Percentiles rank a stretch among this genome's conserved stretches.
Conservation (phyloP, 768 basidiomycete genomes). For the Gelatoporia subvermispora region DNA sequence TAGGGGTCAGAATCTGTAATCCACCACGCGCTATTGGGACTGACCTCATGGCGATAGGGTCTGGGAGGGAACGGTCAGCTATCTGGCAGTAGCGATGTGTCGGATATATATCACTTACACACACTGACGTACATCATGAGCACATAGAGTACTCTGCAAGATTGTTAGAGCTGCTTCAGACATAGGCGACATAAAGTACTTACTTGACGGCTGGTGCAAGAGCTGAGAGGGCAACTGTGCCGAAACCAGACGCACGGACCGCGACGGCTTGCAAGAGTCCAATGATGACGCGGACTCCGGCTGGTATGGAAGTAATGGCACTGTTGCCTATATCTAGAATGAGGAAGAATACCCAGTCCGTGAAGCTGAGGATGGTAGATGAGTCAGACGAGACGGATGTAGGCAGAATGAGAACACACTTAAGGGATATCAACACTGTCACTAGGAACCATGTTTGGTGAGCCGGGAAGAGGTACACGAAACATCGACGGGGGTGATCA, state of each 20-base stretch:
- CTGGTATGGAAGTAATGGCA: conserved; percentile 60
- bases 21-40: conserved; percentile 1
- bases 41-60: conserved; percentile 79
- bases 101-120: conserved; percentile 43
- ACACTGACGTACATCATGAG: conserved; percentile 93
- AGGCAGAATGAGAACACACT: conserved; percentile 41
- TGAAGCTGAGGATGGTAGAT: conserved; percentile 38
- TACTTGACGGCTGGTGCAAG: conserved; percentile 89
- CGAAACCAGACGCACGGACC: conserved; percentile 87
- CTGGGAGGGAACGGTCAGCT: conserved; percentile 29
- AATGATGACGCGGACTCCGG: conserved; percentile 63
- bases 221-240: conserved; percentile 63
- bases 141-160: conserved; percentile 69
- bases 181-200: conserved; percentile 16
- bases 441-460: conserved; percentile 93
- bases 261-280: conserved; percentile 77
- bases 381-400: background rate
- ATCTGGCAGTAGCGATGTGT: background rate
- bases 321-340: conserved; percentile 82
- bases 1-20: background rate
- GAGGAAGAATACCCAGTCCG: conserved; percentile 89
- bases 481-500: conserved; percentile 92
- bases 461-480: conserved; percentile 85
- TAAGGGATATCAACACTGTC: conserved; percentile 60
- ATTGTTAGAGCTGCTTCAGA: background rate